Percentiles rank a stretch among this genome's conserved stretches.
phyloP scores from a whole-genome alignment of 73 alveolate species.

The Urostyla sp. region DNA sequence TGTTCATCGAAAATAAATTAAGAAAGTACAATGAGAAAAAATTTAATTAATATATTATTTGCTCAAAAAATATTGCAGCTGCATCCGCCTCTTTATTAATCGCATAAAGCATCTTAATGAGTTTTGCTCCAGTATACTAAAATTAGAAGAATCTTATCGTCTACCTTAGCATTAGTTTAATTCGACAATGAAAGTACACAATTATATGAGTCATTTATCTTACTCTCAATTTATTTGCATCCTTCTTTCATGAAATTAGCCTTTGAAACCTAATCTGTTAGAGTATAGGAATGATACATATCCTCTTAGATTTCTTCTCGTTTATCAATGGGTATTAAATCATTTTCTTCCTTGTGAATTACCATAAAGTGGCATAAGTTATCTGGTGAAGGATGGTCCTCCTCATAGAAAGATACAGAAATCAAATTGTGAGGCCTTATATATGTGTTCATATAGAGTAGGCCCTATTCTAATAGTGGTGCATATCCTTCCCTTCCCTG shows the following conservation, averaged over 20 bases:
- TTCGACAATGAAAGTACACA: no score
- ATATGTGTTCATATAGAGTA: neutral
- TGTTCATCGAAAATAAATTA: conserved; percentile 2
- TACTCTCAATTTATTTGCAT: neutral
- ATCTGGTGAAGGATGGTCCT: conserved; percentile 46
- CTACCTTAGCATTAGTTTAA: no score
- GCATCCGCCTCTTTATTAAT: conserved; percentile 41
- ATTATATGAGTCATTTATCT: neutral
- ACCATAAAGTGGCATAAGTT: conserved; percentile 18
- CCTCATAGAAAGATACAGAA: conserved; percentile 32
- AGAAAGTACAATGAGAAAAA: neutral
- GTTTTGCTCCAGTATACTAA: conserved; percentile 11
- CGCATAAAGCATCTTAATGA: conserved; percentile 33
- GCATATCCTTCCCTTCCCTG: neutral
- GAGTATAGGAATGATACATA: neutral
- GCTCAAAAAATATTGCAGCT: conserved; percentile 44
- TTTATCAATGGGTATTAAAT: neutral
- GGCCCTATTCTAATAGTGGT: neutral
- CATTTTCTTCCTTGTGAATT: conserved; percentile 3
- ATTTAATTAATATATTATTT: no score
- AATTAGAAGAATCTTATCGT: no score
- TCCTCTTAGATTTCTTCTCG: conserved; percentile 12
- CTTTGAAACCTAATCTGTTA: no score
- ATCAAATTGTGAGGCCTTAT: conserved; percentile 36
- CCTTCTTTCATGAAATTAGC: neutral